Evolutionary conservation across 2,329 filamentous ascomycete genomes (phyloP), one percentile per base, ranked within the genome.

Genomic region (Aureobasidium sp.): DNA sequence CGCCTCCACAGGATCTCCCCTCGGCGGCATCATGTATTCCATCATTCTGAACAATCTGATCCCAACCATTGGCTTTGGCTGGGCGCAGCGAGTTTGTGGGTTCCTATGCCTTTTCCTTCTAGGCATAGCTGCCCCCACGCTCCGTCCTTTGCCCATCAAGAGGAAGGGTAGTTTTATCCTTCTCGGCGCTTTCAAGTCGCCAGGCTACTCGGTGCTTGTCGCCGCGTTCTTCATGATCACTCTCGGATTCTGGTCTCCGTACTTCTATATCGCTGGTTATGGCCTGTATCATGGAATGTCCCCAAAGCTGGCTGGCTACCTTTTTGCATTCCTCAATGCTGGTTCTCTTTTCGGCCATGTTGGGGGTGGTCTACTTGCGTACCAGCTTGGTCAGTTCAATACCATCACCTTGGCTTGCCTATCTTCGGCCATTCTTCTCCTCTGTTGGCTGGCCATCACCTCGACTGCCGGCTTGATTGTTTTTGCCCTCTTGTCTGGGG

Each of bases 301-400:
- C 62, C 65, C 75, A 5, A 75, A 81, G 0, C 70, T 88, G 0
- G 83, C 83, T 0, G 85, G 82, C 63, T 88, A 88, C 66, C 75
- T 88, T 2, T 73, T 89, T 1, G 78, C 85, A 1, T 83, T 89
- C 58, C 75, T 88, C 65, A 89, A 89, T 67, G 82, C 77, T 0
- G 80, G 83, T 0, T 84, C 81, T 0, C 77, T 77, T 0, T 76
- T 82, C 37, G 83, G 83, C 0, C 80, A 82, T 15, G 7, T 50
- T 31, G 74, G 80, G 3, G 82, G 83, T 0, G 83, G 82, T 5
- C 72, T 83, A 47, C 65, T 85, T 19, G 82, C 47, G 1, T 9
- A 19, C 5, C 8, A 22, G 9, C 8, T 50, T 19, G 47, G 47
- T 7, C 8, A 12, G 27, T 50, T 50, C 9, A 50, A 50, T 50